phyloP scores from a whole-genome alignment of 208 protist species.

The Wallacemonas sp. region DNA sequence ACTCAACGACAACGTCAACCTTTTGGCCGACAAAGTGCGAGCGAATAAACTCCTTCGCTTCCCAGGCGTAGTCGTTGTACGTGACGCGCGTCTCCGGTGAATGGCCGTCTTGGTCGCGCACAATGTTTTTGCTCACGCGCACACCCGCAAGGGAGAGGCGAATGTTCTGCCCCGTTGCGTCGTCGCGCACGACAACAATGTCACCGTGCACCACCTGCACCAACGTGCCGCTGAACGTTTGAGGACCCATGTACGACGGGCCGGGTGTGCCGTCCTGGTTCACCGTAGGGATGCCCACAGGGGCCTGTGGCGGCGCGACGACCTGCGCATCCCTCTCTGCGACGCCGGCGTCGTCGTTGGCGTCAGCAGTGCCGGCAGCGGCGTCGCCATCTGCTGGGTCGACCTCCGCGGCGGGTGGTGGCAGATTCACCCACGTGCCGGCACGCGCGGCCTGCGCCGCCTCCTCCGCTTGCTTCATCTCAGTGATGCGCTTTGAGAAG shows the following conservation, averaged over 20 bases:
- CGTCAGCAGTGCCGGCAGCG: background rate
- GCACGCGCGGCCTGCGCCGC: constrained; percentile 40
- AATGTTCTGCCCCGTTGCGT: constrained; percentile 38
- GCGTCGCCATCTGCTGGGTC: background rate
- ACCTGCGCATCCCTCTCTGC: constrained; percentile 4
- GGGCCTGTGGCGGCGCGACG: constrained; percentile 11
- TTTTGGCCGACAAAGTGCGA: constrained; percentile 71
- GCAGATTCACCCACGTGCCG: constrained; percentile 74
- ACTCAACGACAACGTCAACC: constrained; percentile 80
- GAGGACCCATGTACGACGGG: constrained; percentile 56
- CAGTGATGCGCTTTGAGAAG: constrained; percentile 31
- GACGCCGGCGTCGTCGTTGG: background rate
- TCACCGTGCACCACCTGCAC: constrained; percentile 85
- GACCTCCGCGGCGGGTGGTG: constrained; percentile 5
- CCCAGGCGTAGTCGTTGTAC: constrained; percentile 88
- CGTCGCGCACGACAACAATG: constrained; percentile 70
- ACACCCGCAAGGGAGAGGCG: constrained; percentile 81
- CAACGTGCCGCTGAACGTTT: constrained; percentile 57
- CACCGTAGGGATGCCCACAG: constrained; percentile 38
- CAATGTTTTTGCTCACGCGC: constrained; percentile 78
- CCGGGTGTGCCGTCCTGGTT: constrained; percentile 42
- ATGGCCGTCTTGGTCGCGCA: constrained; percentile 76
- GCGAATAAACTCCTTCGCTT: constrained; percentile 85
- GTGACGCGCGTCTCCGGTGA: constrained; percentile 76
- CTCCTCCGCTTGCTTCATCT: constrained; percentile 60